Conservation (phyloP, 768 basidiomycete species). For the Suillus paluster region DNA sequence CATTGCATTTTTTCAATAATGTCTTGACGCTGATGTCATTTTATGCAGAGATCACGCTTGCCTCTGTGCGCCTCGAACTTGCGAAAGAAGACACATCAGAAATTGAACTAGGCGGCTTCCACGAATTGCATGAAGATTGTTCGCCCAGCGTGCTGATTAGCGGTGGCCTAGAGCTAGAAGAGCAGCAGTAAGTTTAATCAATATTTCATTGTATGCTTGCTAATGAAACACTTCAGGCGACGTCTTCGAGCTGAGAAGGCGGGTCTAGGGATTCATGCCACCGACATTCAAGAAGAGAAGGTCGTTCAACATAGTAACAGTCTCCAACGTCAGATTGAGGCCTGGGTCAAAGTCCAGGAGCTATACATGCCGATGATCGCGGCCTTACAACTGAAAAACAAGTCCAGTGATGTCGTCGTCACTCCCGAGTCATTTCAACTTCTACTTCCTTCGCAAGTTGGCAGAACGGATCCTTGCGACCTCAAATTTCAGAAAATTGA, state of each 20-base stretch:
- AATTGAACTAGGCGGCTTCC: neutral
- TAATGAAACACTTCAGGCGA: neutral
- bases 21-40: no score
- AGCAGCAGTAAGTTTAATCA: constrained; percentile 14
- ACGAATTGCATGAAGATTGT: constrained; percentile 8
- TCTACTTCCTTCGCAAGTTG: no score
- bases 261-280: no score
- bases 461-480: no score
- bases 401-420: no score
- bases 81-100: constrained; percentile 10
- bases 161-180: constrained; percentile 21
- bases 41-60: neutral
- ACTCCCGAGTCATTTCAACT: no score
- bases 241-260: no score
- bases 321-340: constrained; percentile 31
- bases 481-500: neutral
- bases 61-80: constrained; percentile 11
- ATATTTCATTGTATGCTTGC: neutral
- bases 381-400: neutral
- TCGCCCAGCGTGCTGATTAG: constrained; percentile 10
- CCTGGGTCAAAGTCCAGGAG: constrained; percentile 31
- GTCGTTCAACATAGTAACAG: no score
- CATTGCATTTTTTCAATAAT: no score
- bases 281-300: no score
- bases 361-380: constrained; percentile 31